Base-by-base conservation (phyloP, 371 early-diverging fungal genomes). In the Actinomucor elegans region DNA sequence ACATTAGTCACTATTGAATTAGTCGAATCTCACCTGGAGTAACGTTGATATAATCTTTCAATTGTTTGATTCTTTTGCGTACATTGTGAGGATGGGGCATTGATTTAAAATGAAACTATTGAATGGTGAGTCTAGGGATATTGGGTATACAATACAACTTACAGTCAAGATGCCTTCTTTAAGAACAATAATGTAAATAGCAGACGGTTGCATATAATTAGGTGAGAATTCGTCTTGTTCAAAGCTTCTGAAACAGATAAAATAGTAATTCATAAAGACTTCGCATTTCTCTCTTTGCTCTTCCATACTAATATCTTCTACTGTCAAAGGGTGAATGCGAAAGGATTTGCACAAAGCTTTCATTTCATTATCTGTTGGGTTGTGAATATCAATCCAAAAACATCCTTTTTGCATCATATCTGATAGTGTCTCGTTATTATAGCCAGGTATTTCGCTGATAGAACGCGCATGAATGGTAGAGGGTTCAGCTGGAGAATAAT, bases 281-380 rank as follows among this genome's bases (percentile, higher is more conserved):
- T 96, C 96, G 59, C 93, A 93, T 61, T 97, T 97, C 64, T 96
- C 96, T 5, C 97, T 81, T 24, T 81, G 84, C 40, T 96, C 97
- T 61, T 94, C 88, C 47, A 89, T 91, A 59, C 85, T 83, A 50
- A 97, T 92, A 55, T 95, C 97, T 72, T 97, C 96, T 20, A 82
- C 81, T 0, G 96, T 95, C 38, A 97, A 66, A 17, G 97, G 94
- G 58, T 97, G 97, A 27, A 97, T 85, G 48, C 71, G 73, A 44
- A 91, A 89, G 5, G 81, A 71, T 46, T 65, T 55, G 15, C 50
- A 41, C 2, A 65, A 8, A 7, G 60, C 52, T 31, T 76, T 73
- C 88, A 94, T 89, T 59, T 94, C 94, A 21, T 71, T 66, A 50
- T 83, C 77, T 12, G 89, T 87, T 2, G 93, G 92, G 24, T 79